These are phyloP conservation scores for Cryptosporidium sp. DNA, from an alignment of 169 alveolate genomes.

Conservation along the genomic window DNA sequence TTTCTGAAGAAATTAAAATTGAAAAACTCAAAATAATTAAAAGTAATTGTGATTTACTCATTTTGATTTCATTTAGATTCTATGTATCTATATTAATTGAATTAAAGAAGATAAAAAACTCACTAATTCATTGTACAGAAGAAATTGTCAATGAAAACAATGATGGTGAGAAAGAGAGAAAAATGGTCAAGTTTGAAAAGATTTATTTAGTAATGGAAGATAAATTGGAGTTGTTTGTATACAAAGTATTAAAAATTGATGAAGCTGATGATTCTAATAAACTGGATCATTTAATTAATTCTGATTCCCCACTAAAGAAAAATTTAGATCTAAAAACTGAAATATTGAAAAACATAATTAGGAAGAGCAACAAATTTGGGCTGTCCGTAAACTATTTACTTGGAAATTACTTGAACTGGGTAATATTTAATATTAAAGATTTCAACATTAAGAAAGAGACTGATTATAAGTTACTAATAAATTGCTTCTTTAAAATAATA, in stretches of 20 bases:
- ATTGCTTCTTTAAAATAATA: conserved; percentile 24
- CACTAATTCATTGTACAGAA: neutral
- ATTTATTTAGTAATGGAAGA: conserved; percentile 28
- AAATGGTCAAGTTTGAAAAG: conserved; percentile 28
- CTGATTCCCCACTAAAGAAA: neutral
- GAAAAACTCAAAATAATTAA: neutral
- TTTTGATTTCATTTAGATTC: conserved; percentile 10
- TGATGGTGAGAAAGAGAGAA: neutral
- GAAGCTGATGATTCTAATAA: neutral
- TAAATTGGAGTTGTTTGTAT: conserved; percentile 9
- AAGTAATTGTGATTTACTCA: neutral
- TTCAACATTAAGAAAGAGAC: conserved; percentile 1
- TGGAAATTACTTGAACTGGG: conserved; percentile 35
- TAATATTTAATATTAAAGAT: conserved; percentile 4
- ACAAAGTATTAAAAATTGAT: neutral
- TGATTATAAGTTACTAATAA: neutral
- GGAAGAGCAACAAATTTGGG: neutral
- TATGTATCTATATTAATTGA: conserved; percentile 9
- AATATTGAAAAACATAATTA: neutral
- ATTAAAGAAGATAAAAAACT: conserved; percentile 8
- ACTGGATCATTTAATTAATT: neutral
- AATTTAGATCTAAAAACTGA: neutral
- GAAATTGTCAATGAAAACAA: neutral
- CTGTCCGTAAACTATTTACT: neutral
- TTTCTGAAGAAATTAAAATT: neutral